Base-by-base conservation (phyloP, 441 rosid genomes). In the Monsonia emarginata region DNA sequence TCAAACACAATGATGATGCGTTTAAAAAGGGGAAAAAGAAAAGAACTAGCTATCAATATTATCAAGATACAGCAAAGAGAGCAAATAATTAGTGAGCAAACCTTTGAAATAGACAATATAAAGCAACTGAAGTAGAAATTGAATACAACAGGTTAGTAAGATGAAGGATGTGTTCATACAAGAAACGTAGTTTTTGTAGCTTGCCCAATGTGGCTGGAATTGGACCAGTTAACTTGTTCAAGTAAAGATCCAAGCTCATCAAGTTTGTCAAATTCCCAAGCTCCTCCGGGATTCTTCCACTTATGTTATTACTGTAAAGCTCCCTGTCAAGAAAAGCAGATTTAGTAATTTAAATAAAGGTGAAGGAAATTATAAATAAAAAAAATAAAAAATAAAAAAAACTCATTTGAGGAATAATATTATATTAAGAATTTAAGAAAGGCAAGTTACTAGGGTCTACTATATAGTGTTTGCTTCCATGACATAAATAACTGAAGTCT, bases 231-330 rank as follows among this genome's bases (percentile, higher is more conserved):
- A 94, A 85, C 76, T 82, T 78, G 80, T 94, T 94, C 84, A 94
- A 71, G 87, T 94, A 94, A 69, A 94, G 97, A 88, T 91, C 99
- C 96, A 94, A 82, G 91, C 99, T 94, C 79, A 91, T 96, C 82
- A 94, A 79, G 81, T 71, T 88, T 66, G 92, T 88, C 86, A 94
- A 75, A 71, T 88, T 89, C 66, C 97, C 99, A 74, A 89, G 94
- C 78, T 91, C 94, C 75, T 82, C 81, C 31, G 97, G 97, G 68
- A 91, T 81, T 26, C 83, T 78, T 69, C 99, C 97, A 69, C 85
- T 89, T 67, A 94, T 83, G 77, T 89, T 89, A 69, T 94, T 94
- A 75, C 96, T 86, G 76, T 89, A 94, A 48, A 94, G 95, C 60
- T 86, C 93, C 86, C 97, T 90, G 89, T 76, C 61, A 69, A 21